Conservation (phyloP, 768 basidiomycete species). For the Kondoa malvinella region DNA sequence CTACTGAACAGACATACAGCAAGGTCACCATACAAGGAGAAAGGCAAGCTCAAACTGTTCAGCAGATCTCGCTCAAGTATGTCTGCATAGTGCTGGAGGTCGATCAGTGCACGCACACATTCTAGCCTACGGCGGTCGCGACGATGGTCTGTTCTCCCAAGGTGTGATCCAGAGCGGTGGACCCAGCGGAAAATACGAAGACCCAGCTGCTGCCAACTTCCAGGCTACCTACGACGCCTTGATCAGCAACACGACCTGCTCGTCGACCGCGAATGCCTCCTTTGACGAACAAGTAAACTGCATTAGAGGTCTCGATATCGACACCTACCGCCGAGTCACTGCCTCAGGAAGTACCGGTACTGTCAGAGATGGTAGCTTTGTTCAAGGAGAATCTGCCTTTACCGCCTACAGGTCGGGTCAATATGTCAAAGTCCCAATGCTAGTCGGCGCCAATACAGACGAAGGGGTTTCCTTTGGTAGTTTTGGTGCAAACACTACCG, state of each 20-base stretch:
- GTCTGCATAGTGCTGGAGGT: too few relatives aligned
- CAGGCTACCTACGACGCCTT: slow-evolving; percentile 11
- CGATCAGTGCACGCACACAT: slow-evolving; percentile 10
- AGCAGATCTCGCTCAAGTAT: too few relatives aligned
- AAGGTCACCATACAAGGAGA: slow-evolving; percentile 35
- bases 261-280: background rate
- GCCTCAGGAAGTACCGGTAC: slow-evolving; percentile 7
- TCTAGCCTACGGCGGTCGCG: slow-evolving; percentile 13
- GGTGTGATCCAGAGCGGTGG: slow-evolving; percentile 18
- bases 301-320: slow-evolving; percentile 11
- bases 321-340: slow-evolving; percentile 12
- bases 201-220: background rate
- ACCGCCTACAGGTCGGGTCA: background rate
- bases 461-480: background rate
- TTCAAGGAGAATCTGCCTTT: background rate
- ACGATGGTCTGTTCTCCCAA: slow-evolving; percentile 14
- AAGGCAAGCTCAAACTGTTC: too few relatives aligned
- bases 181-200: background rate
- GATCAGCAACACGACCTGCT: slow-evolving; percentile 11
- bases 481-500: background rate
- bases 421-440: slow-evolving; percentile 18
- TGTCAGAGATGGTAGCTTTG: slow-evolving; percentile 14
- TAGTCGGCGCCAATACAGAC: slow-evolving; percentile 12
- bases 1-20: background rate
- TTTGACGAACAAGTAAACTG: slow-evolving; percentile 12